Evolutionary conservation across 805 yeast genomes (phyloP).

Genomic region (Scheffersomyces lignosus): DNA sequence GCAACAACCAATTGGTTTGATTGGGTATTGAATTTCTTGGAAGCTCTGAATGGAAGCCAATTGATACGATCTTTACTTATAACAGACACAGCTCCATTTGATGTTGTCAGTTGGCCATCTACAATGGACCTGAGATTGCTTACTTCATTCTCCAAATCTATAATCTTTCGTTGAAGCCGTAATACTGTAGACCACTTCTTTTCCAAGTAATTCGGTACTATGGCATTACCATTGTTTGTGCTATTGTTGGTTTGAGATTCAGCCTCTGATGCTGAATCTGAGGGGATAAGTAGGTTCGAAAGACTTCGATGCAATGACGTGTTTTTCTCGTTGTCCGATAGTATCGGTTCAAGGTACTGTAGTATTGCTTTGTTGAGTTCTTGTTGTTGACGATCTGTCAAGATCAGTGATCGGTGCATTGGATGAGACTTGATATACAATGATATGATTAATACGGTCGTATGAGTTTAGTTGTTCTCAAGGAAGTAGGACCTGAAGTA

Average conservation of each 20-base stretch:
- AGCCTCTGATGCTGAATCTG: conserved; percentile 3
- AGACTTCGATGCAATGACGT: conserved; percentile 12
- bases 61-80: conserved; percentile 33
- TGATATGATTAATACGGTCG: too few species aligned
- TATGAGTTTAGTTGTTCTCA: too few species aligned
- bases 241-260: conserved; percentile 1
- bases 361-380: conserved; percentile 37
- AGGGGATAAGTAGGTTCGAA: conserved; percentile 9
- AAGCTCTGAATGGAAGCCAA: conserved; percentile 63
- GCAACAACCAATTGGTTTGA: conserved; percentile 56
- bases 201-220: conserved; percentile 50
- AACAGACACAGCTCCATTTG: conserved; percentile 5
- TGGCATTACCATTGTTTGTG: conserved; percentile 25
- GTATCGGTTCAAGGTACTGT: conserved; percentile 46
- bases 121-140: conserved; percentile 48
- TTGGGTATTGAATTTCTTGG: conserved; percentile 53
- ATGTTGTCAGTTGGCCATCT: conserved; percentile 24
- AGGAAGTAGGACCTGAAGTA: too few species aligned
- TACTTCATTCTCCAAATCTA: conserved; percentile 66
- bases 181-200: conserved; percentile 88
- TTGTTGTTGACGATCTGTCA: conserved; percentile 30
- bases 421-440: too few species aligned
- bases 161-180: conserved; percentile 69
- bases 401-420: conserved; percentile 12
- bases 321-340: conserved; percentile 17